Conservation (phyloP, 768 basidiomycete genomes). For the Leccinum pellstonianum region DNA sequence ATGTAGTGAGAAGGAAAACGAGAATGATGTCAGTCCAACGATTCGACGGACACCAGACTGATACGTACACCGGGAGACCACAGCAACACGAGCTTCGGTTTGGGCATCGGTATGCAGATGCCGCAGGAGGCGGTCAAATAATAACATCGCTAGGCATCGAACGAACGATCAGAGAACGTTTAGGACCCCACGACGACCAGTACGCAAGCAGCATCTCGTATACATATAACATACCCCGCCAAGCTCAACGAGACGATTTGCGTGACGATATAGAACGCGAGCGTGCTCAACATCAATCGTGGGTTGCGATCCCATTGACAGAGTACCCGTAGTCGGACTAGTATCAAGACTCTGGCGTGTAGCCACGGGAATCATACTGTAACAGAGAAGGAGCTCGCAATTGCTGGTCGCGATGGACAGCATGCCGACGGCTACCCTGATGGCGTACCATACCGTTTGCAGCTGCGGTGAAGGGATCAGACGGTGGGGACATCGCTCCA, state of each 20-base stretch:
- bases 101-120: slow-evolving; percentile 22
- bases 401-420: slow-evolving; percentile 29
- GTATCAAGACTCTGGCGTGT: slow-evolving; percentile 30
- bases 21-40: not conserved
- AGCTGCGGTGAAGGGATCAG: slow-evolving; percentile 18
- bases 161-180: not conserved
- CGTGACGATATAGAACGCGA: slow-evolving; percentile 31
- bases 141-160: slow-evolving; percentile 16
- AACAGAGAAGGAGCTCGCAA: slow-evolving; percentile 25
- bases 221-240: slow-evolving; percentile 22
- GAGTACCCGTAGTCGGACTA: slow-evolving; percentile 41
- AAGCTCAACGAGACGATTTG: slow-evolving; percentile 27
- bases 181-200: not conserved
- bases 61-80: slow-evolving; percentile 31
- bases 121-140: slow-evolving; percentile 11
- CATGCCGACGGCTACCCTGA: slow-evolving; percentile 21
- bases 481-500: not conserved
- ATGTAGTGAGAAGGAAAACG: not conserved
- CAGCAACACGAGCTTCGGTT: slow-evolving; percentile 23
- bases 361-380: not conserved
- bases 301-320: slow-evolving; percentile 31
- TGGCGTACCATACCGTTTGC: slow-evolving; percentile 22
- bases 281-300: slow-evolving; percentile 31
- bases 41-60: not conserved
- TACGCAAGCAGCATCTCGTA: slow-evolving; percentile 30